phyloP scores from a whole-genome alignment of 2,329 filamentous ascomycete genomes.

The Endocalyx cinctus region DNA sequence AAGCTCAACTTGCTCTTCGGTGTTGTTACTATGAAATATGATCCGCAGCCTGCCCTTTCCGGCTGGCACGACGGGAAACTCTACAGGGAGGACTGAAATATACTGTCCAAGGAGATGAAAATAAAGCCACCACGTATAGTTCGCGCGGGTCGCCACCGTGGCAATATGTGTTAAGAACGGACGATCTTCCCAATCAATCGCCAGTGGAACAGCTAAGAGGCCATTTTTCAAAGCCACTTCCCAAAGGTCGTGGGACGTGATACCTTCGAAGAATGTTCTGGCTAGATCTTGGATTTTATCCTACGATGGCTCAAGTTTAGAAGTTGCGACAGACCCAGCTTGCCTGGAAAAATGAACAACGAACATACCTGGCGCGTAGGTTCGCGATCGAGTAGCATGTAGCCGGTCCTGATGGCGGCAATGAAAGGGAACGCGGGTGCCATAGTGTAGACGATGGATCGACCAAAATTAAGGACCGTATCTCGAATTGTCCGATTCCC shows the following conservation, averaged over 20 bases:
- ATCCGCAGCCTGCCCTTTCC: constrained; percentile 34
- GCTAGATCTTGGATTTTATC: constrained; percentile 18
- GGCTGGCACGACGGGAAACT: constrained; percentile 34
- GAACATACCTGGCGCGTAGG: no score
- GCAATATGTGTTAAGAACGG: constrained; percentile 24
- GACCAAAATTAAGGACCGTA: constrained; percentile 17
- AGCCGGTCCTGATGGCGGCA: constrained; percentile 31
- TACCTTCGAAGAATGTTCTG: constrained; percentile 19
- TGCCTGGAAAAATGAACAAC: no score
- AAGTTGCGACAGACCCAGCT: no score
- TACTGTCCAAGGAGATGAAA: constrained; percentile 16
- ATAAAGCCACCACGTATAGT: constrained; percentile 15
- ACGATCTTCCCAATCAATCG: constrained; percentile 19
- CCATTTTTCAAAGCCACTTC: constrained; percentile 17
- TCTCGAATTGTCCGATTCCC: constrained; percentile 9
- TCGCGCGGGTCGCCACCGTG: constrained; percentile 19
- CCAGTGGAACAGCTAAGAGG: constrained; percentile 23
- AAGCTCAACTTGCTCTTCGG: constrained; percentile 26
- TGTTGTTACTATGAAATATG: constrained; percentile 37
- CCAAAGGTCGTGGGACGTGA: constrained; percentile 20
- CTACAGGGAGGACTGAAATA: constrained; percentile 25
- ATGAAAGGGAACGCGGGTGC: constrained; percentile 36
- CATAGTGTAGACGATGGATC: constrained; percentile 36
- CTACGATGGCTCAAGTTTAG: no score
- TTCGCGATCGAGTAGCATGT: constrained; percentile 19